Conservation (phyloP, 2,329 filamentous ascomycete genomes). For the Claviceps pusilla region DNA sequence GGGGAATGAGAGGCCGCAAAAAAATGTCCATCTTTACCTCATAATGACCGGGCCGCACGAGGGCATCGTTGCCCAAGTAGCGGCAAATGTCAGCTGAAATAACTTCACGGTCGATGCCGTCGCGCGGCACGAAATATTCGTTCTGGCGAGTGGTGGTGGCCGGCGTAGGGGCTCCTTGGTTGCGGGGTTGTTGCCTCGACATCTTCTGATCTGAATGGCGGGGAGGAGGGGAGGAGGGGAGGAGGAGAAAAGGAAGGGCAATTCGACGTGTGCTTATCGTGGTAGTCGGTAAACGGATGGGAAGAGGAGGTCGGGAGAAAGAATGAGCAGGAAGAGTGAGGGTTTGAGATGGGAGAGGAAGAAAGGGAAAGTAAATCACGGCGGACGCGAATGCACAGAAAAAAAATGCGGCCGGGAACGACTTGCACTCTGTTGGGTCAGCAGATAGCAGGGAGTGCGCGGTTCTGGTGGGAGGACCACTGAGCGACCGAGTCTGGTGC, state of each 20-base stretch:
- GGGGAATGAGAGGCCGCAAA: too few relatives aligned
- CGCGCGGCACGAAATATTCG: conserved; percentile 66
- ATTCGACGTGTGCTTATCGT: conserved; percentile 1
- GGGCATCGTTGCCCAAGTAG: conserved; percentile 68
- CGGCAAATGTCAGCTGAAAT: conserved; percentile 75
- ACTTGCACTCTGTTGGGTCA: neutral
- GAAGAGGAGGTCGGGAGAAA: conserved; percentile 5
- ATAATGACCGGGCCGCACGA: conserved; percentile 60
- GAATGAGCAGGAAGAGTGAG: conserved; percentile 7
- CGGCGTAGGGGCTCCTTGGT: conserved; percentile 19
- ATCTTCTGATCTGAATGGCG: conserved; percentile 12
- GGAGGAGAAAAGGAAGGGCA: conserved; percentile 2
- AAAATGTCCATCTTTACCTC: conserved; percentile 36
- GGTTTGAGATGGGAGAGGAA: conserved; percentile 7
- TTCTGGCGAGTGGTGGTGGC: conserved; percentile 42
- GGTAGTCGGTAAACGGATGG: conserved; percentile 2
- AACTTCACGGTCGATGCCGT: conserved; percentile 71
- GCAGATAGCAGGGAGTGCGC: neutral
- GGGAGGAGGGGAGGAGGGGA: neutral
- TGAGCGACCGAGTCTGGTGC: too few relatives aligned
- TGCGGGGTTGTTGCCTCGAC: conserved; percentile 24
- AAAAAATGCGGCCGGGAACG: neutral
- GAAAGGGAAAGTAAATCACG: conserved; percentile 5
- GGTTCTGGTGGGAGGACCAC: neutral
- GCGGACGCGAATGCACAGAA: conserved; percentile 7